Evolutionary conservation across 2,329 filamentous ascomycete species (phyloP).

Genomic region (Ophiostoma novo-ulmi): DNA sequence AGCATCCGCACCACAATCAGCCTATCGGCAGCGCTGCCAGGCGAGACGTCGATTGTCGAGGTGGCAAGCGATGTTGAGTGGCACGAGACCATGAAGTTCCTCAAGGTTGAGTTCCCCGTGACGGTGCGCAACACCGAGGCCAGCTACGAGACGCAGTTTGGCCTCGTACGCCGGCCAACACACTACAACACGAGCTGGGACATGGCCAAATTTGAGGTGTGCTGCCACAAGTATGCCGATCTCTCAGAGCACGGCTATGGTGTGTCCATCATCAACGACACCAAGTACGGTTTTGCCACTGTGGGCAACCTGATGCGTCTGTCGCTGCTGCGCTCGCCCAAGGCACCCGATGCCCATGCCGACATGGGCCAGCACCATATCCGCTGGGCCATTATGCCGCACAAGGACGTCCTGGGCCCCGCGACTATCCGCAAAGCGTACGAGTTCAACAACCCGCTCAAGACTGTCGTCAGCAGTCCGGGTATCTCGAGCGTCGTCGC

Average conservation of each 20-base stretch:
- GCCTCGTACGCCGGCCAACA: constrained; percentile 80
- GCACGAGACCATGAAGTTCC: constrained; percentile 94
- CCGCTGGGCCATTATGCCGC: constrained; percentile 63
- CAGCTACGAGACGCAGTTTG: constrained; percentile 91
- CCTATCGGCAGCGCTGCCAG: constrained; percentile 62
- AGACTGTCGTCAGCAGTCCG: constrained; percentile 19
- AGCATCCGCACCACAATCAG: constrained; percentile 83
- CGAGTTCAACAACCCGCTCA: constrained; percentile 62
- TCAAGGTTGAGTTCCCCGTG: constrained; percentile 98
- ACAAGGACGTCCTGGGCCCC: constrained; percentile 51
- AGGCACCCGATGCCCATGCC: constrained; percentile 63
- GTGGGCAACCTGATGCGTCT: constrained; percentile 63
- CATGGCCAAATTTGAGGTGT: constrained; percentile 76
- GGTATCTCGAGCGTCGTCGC: constrained; percentile 36
- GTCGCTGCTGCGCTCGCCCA: constrained; percentile 59
- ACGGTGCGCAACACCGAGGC: constrained; percentile 87
- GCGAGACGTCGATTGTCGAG: constrained; percentile 65
- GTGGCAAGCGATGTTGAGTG: constrained; percentile 87
- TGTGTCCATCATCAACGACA: constrained; percentile 64
- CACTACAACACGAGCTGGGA: constrained; percentile 95
- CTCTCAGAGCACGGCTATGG: constrained; percentile 65
- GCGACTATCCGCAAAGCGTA: constrained; percentile 57
- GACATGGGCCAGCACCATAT: constrained; percentile 64
- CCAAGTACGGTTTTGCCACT: constrained; percentile 65
- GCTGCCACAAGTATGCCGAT: constrained; percentile 69